Conservation (phyloP, 805 yeast genomes). For the Kluyveromyces dobzhanskii region DNA sequence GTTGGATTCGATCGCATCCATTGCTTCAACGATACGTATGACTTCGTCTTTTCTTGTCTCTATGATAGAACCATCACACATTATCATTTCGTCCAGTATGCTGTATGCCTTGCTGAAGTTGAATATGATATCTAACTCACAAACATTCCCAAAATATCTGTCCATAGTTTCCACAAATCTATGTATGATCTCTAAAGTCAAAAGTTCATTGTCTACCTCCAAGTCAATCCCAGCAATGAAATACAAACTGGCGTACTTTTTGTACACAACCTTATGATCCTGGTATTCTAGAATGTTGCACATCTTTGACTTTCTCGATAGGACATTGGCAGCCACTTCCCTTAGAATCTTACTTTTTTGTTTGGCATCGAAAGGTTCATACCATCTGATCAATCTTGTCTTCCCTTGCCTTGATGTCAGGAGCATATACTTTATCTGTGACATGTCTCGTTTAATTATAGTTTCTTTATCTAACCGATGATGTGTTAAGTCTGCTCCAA, state of each 20-base stretch:
- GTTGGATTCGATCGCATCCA: constrained; percentile 77
- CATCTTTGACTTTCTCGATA: constrained; percentile 86
- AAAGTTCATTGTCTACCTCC: constrained; percentile 62
- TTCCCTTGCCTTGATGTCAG: constrained; percentile 92
- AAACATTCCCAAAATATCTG: constrained; percentile 87
- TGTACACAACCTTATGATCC: constrained; percentile 68
- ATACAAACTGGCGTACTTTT: constrained; percentile 88
- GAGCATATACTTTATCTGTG: constrained; percentile 60
- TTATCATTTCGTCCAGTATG: constrained; percentile 78
- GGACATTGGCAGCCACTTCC: constrained; percentile 78
- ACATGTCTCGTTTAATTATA: constrained; percentile 25
- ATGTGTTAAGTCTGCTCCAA: no score
- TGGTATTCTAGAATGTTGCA: constrained; percentile 87
- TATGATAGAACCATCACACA: constrained; percentile 75
- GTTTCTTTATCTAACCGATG: no score
- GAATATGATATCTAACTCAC: constrained; percentile 94
- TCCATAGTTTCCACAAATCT: constrained; percentile 97
- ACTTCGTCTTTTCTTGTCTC: constrained; percentile 80
- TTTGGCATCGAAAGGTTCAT: constrained; percentile 69
- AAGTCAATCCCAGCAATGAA: constrained; percentile 69
- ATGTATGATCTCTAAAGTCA: constrained; percentile 80
- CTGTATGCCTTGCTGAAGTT: constrained; percentile 92
- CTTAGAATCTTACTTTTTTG: constrained; percentile 77
- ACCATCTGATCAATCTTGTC: constrained; percentile 91
- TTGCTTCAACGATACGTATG: constrained; percentile 65